Base-by-base conservation (phyloP, 148 eudicot genomes). In the Arctostaphylos glauca region DNA sequence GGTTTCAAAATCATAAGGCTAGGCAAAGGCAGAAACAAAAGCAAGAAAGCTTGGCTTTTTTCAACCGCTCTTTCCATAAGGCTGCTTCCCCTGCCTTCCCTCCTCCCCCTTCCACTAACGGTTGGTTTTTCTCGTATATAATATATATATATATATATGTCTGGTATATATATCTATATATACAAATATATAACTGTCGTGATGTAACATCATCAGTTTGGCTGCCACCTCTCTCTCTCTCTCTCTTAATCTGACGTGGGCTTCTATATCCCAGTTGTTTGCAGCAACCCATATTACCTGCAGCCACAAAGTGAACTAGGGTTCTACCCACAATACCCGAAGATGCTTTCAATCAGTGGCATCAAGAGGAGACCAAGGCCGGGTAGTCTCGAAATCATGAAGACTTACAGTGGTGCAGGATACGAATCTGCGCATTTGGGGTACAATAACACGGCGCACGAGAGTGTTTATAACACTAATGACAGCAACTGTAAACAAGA, bases 1-100 rank as follows among this genome's bases (percentile, higher is more conserved):
- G 98, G 98, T 96, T 96, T 76, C 98, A 96, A 41, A 96, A 96
- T 87, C 98, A 96, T 54, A 96, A 96, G 81, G 98, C 98, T 1
- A 86, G 98, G 54, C 98, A 94, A 62, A 91, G 98, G 59, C 98
- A 94, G 84, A 96, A 94, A 58, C 94, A 89, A 81, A 88, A 91
- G 75, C 93, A 90, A 85, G 91, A 94, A 8, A 84, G 47, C 56
- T 10, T 88, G 60, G 87, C 93, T 83, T 82, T 49, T 48, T 80
- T 76, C 67, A 74, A 59, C 50, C 81, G 79, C 23, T 80, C 76
- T 78, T 75, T 83, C 41, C 86, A 80, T 72, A 47, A 44, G 16
- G 14, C 2, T 23, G 9, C 43, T 64, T 43, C 38, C 2, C 71
- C 44, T 52, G 21, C 68, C 19, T 68, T 72, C 23, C 81, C 84